phyloP scores from a whole-genome alignment of 441 rosid genomes.

The Mallotus japonicus region DNA sequence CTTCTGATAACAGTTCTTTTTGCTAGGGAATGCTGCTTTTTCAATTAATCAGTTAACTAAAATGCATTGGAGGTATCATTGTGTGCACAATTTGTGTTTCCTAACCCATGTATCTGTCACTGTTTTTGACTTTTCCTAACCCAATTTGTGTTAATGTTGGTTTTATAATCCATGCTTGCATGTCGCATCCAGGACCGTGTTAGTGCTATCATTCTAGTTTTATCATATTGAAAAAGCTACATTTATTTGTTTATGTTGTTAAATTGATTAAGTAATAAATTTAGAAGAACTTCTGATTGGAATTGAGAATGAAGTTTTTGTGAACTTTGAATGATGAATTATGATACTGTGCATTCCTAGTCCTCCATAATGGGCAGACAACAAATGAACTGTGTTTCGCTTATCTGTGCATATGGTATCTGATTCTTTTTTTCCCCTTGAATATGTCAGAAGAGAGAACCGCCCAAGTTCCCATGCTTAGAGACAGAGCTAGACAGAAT shows the following conservation, averaged over 20 bases:
- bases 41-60: neutral
- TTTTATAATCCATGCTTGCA: neutral
- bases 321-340: neutral
- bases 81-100: neutral
- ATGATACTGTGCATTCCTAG: neutral
- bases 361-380: neutral
- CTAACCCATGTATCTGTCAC: neutral
- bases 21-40: neutral
- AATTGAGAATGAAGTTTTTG: neutral
- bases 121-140: neutral
- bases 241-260: neutral
- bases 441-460: conserved; percentile 56
- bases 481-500: conserved; percentile 49
- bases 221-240: neutral
- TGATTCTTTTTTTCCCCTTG: conserved; percentile 8
- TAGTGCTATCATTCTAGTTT: neutral
- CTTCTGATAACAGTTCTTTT: neutral
- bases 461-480: conserved; percentile 42
- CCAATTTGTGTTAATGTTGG: neutral
- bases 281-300: neutral
- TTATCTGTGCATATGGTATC: conserved; percentile 12
- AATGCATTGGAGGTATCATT: neutral
- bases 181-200: neutral
- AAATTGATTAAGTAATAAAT: neutral
- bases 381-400: neutral